A percentile compares a stretch with the other conserved stretches of the same genome.
Conservation (phyloP, 2,329 filamentous ascomycete genomes). For the Nothopassalora personata region DNA sequence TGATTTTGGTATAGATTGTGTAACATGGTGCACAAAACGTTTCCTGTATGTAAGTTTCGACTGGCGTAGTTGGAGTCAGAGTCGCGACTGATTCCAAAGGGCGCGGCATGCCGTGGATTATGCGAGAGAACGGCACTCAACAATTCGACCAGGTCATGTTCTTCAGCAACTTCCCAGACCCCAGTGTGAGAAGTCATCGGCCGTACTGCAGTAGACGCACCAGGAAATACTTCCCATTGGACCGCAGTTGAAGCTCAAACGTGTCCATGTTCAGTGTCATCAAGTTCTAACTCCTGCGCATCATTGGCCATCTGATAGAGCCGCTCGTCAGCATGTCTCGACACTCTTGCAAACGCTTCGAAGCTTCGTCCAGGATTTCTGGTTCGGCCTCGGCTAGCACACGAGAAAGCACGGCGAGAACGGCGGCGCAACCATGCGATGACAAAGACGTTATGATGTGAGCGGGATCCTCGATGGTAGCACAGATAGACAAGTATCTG, state of each 20-base stretch:
- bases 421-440: slow-evolving; percentile 71
- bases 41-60: too few relatives aligned
- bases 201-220: background rate
- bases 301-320: background rate
- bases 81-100: too few relatives aligned
- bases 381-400: slow-evolving; percentile 77
- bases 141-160: background rate
- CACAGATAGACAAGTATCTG: slow-evolving; percentile 17
- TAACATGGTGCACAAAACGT: too few relatives aligned
- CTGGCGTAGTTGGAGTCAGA: too few relatives aligned
- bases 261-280: background rate
- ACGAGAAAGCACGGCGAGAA: slow-evolving; percentile 73
- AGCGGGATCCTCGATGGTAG: slow-evolving; percentile 58
- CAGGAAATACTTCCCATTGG: too few relatives aligned
- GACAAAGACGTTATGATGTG: slow-evolving; percentile 68
- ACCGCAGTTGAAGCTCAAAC: background rate
- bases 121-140: background rate
- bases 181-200: background rate
- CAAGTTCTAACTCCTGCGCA: background rate
- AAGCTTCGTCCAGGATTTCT: slow-evolving; percentile 83
- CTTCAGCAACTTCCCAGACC: background rate
- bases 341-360: slow-evolving; percentile 72
- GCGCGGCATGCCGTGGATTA: too few relatives aligned
- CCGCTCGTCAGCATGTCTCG: background rate
- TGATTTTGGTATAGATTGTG: background rate